Percentiles rank a stretch among this genome's conserved stretches.
phyloP scores from a whole-genome alignment of 495 filamentous ascomycete species.

The Apodospora peruviana region DNA sequence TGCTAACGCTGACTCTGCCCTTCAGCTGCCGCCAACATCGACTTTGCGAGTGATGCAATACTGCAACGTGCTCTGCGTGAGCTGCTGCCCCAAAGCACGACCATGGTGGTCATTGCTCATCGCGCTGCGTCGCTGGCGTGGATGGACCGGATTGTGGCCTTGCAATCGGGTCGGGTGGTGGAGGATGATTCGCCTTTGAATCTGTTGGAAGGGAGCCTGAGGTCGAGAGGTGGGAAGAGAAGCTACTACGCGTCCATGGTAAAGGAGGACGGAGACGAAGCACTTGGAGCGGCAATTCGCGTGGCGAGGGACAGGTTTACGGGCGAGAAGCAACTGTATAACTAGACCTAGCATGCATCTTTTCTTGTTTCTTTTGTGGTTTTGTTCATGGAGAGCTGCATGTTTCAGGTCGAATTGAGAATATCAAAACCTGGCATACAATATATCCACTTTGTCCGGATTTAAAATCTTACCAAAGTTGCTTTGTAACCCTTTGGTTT shows the following conservation, averaged over 20 bases:
- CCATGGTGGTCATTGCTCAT: not conserved
- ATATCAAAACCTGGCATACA: no score
- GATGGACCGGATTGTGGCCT: not conserved
- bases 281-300: not conserved
- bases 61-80: not conserved
- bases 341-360: no score
- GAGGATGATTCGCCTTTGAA: not conserved
- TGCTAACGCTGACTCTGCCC: not conserved
- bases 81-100: not conserved
- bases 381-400: no score
- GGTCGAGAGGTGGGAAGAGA: not conserved
- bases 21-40: not conserved
- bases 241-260: not conserved
- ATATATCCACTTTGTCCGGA: no score
- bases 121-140: not conserved
- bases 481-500: no score
- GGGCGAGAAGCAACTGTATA: not conserved
- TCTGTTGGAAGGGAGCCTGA: not conserved
- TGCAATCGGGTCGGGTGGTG: not conserved
- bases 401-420: no score
- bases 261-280: not conserved
- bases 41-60: not conserved
- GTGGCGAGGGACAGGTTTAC: not conserved
- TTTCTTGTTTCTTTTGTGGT: no score
- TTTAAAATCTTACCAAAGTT: no score